phyloP scores from a whole-genome alignment of 1,284 basidiomycete species.

The Puccinia triticina region DNA sequence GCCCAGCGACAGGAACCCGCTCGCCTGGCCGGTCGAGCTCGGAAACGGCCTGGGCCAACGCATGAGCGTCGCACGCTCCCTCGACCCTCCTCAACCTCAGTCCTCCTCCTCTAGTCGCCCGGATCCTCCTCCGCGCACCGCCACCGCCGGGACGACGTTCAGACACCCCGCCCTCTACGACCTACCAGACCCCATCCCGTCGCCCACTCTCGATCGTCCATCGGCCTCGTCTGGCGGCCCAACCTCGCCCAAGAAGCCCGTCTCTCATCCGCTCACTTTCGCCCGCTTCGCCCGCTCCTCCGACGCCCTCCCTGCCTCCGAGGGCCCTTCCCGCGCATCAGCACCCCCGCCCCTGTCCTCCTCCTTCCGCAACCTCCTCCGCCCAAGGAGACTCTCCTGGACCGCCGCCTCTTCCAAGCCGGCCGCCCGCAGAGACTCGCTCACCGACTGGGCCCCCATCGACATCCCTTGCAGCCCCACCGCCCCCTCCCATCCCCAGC shows the following conservation, averaged over 20 bases:
- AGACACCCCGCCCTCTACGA: not conserved
- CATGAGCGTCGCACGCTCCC: not conserved
- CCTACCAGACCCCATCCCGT: not conserved
- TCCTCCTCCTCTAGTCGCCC: not conserved
- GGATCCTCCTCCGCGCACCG: too few relatives aligned
- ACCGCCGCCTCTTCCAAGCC: not conserved
- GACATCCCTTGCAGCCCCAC: not conserved
- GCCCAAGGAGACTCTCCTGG: not conserved
- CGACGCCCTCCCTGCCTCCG: not conserved
- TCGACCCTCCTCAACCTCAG: not conserved
- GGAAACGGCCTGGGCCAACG: slow-evolving; percentile 23
- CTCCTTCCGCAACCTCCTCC: not conserved
- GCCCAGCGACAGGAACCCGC: not conserved
- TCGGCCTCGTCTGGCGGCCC: too few relatives aligned
- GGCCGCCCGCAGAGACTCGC: not conserved
- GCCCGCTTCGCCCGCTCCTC: too few relatives aligned
- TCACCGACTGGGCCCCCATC: not conserved
- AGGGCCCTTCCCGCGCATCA: not conserved
- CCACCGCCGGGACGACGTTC: not conserved
- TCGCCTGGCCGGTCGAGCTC: slow-evolving; percentile 34
- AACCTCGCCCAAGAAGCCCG: too few relatives aligned
- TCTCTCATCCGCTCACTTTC: not conserved
- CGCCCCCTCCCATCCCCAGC: not conserved
- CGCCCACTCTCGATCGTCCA: too few relatives aligned
- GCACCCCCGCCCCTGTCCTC: not conserved